Percentiles rank a stretch among this genome's conserved stretches.
Conservation (phyloP, 768 basidiomycete genomes). For the Podaxis sp. region DNA sequence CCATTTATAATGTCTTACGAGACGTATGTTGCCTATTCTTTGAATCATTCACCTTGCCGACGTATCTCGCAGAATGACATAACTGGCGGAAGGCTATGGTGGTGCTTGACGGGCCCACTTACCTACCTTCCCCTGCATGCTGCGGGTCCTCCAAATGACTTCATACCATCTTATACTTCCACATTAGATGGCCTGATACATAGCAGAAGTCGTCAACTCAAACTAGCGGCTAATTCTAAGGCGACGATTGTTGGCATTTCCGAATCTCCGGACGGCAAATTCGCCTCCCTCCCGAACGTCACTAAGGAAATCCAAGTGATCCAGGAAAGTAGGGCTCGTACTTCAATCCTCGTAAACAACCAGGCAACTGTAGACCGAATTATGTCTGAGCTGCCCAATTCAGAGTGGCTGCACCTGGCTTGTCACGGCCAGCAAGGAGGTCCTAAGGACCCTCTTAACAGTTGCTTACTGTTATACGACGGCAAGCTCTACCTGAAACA, state of each 20-base stretch:
- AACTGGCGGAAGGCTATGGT: conserved; percentile 19
- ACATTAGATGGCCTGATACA: conserved; percentile 17
- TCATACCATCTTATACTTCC: conserved; percentile 20
- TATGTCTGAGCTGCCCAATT: conserved; percentile 3
- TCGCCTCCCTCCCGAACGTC: conserved; percentile 17
- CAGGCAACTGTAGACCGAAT: conserved; percentile 17
- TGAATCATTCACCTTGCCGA: not conserved
- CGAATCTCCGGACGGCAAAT: not conserved
- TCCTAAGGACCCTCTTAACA: conserved; percentile 18
- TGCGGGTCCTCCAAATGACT: conserved; percentile 16
- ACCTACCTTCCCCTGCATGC: conserved; percentile 22
- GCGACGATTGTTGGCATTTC: conserved; percentile 9
- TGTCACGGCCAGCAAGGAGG: conserved; percentile 36
- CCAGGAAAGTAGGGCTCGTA: not conserved
- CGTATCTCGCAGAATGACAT: conserved; percentile 15
- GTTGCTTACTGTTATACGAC: conserved; percentile 22
- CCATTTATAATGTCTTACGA: conserved; percentile 13
- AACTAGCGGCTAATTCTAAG: not conserved
- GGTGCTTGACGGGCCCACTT: conserved; percentile 18
- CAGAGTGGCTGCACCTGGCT: conserved; percentile 36
- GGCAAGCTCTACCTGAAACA: conserved; percentile 21
- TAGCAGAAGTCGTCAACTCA: not conserved
- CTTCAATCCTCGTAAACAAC: conserved; percentile 9
- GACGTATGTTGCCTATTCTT: not conserved
- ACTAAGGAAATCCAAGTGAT: conserved; percentile 17